phyloP scores from a whole-genome alignment of 441 rosid species.

The Gossypium trilobum region DNA sequence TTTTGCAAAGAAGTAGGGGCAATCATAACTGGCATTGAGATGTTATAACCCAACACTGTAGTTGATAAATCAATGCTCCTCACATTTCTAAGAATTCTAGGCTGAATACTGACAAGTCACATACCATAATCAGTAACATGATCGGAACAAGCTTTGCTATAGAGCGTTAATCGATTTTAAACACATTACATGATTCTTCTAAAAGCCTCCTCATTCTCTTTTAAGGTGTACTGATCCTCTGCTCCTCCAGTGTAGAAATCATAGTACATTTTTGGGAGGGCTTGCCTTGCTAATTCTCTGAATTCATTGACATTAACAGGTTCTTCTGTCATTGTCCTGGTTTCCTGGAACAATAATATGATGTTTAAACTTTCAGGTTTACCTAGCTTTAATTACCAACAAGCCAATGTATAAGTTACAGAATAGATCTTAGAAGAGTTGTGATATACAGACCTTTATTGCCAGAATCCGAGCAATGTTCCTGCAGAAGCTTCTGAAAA shows the following conservation, averaged over 20 bases:
- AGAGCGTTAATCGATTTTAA: neutral
- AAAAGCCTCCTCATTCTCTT: slow-evolving; percentile 58
- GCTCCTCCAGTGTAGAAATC: slow-evolving; percentile 69
- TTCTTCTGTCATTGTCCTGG: slow-evolving; percentile 45
- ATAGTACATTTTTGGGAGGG: slow-evolving; percentile 70
- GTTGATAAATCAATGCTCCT: slow-evolving; percentile 48
- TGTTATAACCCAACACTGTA: slow-evolving; percentile 40
- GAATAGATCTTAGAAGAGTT: neutral
- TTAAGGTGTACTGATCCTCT: slow-evolving; percentile 61
- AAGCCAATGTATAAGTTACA: neutral
- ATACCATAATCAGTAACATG: neutral
- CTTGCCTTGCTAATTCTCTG: slow-evolving; percentile 54
- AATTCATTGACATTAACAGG: slow-evolving; percentile 67
- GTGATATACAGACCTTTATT: neutral
- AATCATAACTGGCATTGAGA: slow-evolving; percentile 66
- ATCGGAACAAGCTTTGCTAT: neutral
- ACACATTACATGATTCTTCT: slow-evolving; percentile 43
- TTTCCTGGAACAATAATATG: neutral
- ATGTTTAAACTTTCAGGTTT: neutral
- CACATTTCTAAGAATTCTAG: slow-evolving; percentile 61
- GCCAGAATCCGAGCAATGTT: neutral
- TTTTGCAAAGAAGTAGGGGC: slow-evolving; percentile 63
- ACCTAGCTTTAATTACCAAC: neutral
- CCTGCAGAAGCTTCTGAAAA: neutral
- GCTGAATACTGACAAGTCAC: slow-evolving; percentile 44